phyloP scores from a whole-genome alignment of 768 basidiomycete species.

The Mycena galericulata region DNA sequence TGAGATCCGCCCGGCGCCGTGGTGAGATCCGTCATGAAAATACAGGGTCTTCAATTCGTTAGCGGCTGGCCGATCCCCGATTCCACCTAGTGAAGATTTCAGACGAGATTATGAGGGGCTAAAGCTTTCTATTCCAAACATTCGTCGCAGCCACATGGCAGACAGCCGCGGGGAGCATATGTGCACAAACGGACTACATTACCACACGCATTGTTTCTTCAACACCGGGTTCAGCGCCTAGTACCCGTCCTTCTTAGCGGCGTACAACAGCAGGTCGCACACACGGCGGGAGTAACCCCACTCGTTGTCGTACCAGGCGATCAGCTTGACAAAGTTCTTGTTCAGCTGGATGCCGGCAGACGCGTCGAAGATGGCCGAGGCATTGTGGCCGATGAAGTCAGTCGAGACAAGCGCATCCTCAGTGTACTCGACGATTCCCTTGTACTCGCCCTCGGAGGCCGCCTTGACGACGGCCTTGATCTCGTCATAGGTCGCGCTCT shows the following conservation, averaged over 20 bases:
- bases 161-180: no score
- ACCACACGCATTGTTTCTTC: not conserved
- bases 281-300: constrained; percentile 96
- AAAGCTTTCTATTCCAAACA: no score
- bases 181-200: constrained; percentile 11
- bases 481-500: constrained; percentile 85
- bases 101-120: no score
- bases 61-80: no score
- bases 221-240: not conserved
- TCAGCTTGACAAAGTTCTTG: constrained; percentile 94
- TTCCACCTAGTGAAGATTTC: no score
- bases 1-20: no score
- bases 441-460: constrained; percentile 47
- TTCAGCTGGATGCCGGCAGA: constrained; percentile 93
- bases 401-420: constrained; percentile 96
- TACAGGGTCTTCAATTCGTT: no score
- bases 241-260: constrained; percentile 76
- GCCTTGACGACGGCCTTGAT: constrained; percentile 70
- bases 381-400: constrained; percentile 85
- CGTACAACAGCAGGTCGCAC: constrained; percentile 87
- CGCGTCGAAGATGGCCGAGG: constrained; percentile 95
- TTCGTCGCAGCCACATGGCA: no score
- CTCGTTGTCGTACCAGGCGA: constrained; percentile 96
- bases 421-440: constrained; percentile 90
- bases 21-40: no score